These are phyloP conservation scores for Ceratocystis papillata DNA, from an alignment of 2,329 filamentous ascomycete species.

Conservation along the genomic window DNA sequence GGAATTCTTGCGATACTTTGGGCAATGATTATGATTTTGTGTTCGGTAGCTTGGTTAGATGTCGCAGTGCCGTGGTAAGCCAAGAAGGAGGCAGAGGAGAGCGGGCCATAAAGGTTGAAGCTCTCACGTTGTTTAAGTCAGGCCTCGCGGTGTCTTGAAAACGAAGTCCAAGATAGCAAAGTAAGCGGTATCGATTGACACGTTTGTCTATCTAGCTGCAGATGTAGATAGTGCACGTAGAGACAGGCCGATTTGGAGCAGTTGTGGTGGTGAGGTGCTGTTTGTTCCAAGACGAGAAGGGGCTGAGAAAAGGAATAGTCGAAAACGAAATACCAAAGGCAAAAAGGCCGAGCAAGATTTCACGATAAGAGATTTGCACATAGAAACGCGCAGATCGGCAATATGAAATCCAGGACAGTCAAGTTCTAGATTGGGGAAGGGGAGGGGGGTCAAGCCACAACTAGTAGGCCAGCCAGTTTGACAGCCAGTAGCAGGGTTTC, in stretches of 20 bases:
- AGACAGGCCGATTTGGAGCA: too few relatives aligned
- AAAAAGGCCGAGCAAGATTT: background rate
- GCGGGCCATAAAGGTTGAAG: background rate
- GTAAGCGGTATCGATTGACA: too few relatives aligned
- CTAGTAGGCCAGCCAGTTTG: background rate
- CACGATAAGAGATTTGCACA: background rate
- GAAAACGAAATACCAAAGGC: constrained; percentile 4
- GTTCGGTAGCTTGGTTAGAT: background rate
- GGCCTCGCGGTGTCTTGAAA: too few relatives aligned
- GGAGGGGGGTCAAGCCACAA: constrained; percentile 5
- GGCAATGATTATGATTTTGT: background rate
- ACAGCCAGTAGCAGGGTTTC: constrained; percentile 7
- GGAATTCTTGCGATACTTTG: background rate
- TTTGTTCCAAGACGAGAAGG: background rate
- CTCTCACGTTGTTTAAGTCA: too few relatives aligned
- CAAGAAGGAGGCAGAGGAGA: background rate
- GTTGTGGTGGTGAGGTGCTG: too few relatives aligned
- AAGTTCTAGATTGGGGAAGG: background rate
- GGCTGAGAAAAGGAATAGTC: background rate
- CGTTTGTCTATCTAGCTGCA: too few relatives aligned
- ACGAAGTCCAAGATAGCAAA: too few relatives aligned
- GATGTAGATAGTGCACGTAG: too few relatives aligned
- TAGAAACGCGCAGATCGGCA: constrained; percentile 10
- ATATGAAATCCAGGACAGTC: constrained; percentile 2
- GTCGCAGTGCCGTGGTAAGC: background rate